Conservation (phyloP, 1,284 basidiomycete genomes). For the Ceratobasidium sp. region DNA sequence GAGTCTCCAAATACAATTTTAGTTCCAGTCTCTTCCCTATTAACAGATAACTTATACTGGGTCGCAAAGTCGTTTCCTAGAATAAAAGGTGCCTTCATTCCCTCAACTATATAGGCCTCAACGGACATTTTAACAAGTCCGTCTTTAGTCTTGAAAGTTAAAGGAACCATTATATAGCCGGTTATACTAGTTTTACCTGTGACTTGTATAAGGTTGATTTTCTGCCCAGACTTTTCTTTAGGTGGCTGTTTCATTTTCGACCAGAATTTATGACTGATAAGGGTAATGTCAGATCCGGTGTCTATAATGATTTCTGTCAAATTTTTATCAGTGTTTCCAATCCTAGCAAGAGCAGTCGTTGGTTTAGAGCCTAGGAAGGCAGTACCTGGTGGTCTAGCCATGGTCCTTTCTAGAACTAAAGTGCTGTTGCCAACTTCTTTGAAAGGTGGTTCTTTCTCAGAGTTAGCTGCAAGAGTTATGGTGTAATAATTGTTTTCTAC, state of each 20-base stretch:
- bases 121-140: constrained; percentile 49
- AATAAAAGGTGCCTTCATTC: constrained; percentile 49
- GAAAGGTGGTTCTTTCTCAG: not conserved
- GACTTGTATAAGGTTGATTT: constrained; percentile 46
- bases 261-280: constrained; percentile 34
- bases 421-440: not conserved
- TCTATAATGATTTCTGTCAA: constrained; percentile 10
- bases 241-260: constrained; percentile 10
- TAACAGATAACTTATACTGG: constrained; percentile 51
- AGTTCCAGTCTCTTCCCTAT: constrained; percentile 47
- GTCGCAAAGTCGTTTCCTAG: constrained; percentile 53
- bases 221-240: constrained; percentile 37
- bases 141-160: constrained; percentile 49
- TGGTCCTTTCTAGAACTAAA: constrained; percentile 40
- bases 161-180: constrained; percentile 49
- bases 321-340: not conserved
- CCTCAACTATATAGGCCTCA: constrained; percentile 52
- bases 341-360: constrained; percentile 2
- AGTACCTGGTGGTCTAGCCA: constrained; percentile 52
- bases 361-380: constrained; percentile 44
- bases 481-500: too few relatives aligned
- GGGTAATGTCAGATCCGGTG: constrained; percentile 44
- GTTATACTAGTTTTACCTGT: constrained; percentile 50
- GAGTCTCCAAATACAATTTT: constrained; percentile 50
- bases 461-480: too few relatives aligned